Conservation (phyloP, 495 filamentous ascomycete species). For the Neurospora sp. region DNA sequence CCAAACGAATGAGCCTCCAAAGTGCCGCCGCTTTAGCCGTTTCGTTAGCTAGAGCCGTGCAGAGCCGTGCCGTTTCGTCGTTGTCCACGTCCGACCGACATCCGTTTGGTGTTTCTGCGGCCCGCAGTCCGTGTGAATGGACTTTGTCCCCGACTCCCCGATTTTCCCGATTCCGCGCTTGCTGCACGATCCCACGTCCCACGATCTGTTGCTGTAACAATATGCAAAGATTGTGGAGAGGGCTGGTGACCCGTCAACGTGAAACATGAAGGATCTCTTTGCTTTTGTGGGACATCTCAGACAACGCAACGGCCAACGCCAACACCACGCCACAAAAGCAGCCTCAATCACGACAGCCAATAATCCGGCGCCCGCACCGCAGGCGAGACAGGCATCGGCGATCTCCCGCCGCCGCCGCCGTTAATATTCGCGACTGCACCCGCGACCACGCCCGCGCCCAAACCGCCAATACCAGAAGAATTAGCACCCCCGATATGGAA, state of each 20-base stretch:
- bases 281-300: not conserved
- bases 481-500: slow-evolving; percentile 23
- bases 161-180: not conserved
- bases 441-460: slow-evolving; percentile 6
- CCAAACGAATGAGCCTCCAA: not conserved
- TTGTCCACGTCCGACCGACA: not conserved
- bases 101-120: not conserved
- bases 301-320: not conserved
- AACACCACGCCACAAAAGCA: not conserved
- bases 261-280: not conserved
- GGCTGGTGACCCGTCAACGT: not conserved
- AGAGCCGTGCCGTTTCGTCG: not conserved
- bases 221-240: not conserved
- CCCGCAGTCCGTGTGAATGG: not conserved
- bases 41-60: not conserved
- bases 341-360: not conserved
- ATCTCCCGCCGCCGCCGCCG: not conserved
- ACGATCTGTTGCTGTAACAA: not conserved
- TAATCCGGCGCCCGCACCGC: not conserved
- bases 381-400: not conserved
- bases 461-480: not conserved
- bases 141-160: not conserved
- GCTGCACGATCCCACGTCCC: not conserved
- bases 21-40: not conserved
- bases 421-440: not conserved